Conservation (phyloP, 441 rosid genomes). For the Gossypium gossypioides region DNA sequence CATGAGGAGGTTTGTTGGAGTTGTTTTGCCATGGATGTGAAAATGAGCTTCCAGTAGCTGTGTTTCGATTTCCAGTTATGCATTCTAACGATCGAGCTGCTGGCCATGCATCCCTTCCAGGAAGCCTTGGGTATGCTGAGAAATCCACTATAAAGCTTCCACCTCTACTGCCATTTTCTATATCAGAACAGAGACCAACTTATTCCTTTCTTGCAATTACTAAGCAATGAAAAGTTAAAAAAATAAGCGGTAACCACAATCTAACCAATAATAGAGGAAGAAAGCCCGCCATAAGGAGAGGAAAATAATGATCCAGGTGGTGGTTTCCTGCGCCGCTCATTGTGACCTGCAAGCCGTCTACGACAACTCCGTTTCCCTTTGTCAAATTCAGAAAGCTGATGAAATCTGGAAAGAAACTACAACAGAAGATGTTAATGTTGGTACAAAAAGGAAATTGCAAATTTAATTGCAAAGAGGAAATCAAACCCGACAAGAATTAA, state of each 20-base stretch:
- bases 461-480: neutral
- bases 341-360: conserved; percentile 85
- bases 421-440: neutral
- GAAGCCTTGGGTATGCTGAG: conserved; percentile 31
- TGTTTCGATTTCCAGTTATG: conserved; percentile 23
- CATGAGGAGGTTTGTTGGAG: conserved; percentile 39
- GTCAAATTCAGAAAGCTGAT: conserved; percentile 83
- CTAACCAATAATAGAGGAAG: conserved; percentile 47
- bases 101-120: conserved; percentile 38
- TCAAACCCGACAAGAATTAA: neutral
- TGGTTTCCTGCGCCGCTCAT: conserved; percentile 86
- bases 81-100: conserved; percentile 32
- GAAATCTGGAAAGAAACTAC: conserved; percentile 50
- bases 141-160: conserved; percentile 63
- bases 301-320: conserved; percentile 47
- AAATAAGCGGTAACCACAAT: neutral
- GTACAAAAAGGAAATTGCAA: neutral
- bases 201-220: neutral
- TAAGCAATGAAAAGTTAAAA: neutral
- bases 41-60: conserved; percentile 29
- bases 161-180: conserved; percentile 42
- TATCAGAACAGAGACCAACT: conserved; percentile 7
- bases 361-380: conserved; percentile 85
- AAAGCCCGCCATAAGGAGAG: conserved; percentile 33
- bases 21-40: conserved; percentile 37